Evolutionary conservation across 164 flowering plant genomes (phyloP), one percentile per base, ranked within the genome.

Genomic region (Tetrastigma voinierianum): DNA sequence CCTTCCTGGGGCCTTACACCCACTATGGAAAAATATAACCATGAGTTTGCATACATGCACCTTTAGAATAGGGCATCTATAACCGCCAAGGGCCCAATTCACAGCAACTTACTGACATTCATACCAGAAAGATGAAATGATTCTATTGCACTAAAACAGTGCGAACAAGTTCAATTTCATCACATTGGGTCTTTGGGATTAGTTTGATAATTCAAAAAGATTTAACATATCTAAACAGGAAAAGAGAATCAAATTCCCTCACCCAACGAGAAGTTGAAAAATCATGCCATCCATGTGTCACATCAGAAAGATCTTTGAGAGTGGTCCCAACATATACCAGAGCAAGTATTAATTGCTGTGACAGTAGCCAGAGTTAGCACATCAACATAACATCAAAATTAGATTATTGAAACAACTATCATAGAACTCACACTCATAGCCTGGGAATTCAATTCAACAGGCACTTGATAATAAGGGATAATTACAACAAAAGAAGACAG

Each of bases 281-380:
- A 56, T 87, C 89, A 71, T 62, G 40, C 99, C 99, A 92, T 48
- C 94, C 96, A 76, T 95, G 97, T 10, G 97, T 92, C 52, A 95
- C 97, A 76, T 92, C 99, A 73, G 99, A 91, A 76, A 95, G 86
- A 80, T 95, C 97, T 80, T 95, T 92, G 43, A 95, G 78, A 67
- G 99, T 95, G 58, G 99, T 95, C 70, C 99, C 99, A 70, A 86
- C 80, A 72, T 95, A 95, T 19, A 95, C 99, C 48, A 92, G 67
- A 23, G 87, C 91, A 73, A 92, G 72, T 25, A 97, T 95, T 57
- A 89, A 86, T 51, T 97, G 99, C 99, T 95, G 96, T 44, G 75
- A 69, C 9, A 46, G 6, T 55, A 62, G 65, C 20, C 40, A 57
- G 67, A 46, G 10, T 17, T 68, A 46, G 55, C 25, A 70, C 14